Conservation (phyloP, 345 rosid species). For the Euphorbia peplus region DNA sequence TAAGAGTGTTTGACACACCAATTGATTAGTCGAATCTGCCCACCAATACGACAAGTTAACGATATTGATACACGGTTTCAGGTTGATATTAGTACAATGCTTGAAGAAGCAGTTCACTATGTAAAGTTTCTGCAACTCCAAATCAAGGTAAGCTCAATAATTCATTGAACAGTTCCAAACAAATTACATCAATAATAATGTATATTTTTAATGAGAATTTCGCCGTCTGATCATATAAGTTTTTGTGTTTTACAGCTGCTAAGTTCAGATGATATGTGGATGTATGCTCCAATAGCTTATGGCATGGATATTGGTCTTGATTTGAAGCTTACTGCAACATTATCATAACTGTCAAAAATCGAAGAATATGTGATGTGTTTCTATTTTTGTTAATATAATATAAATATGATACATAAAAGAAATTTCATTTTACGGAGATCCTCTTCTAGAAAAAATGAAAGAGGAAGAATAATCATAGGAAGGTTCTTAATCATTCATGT, state of each 20-base stretch:
- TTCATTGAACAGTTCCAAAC: not conserved
- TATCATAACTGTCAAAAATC: slow-evolving; percentile 17
- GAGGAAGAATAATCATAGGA: slow-evolving; percentile 2
- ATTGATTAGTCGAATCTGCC: too few relatives aligned
- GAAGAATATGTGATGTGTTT: not conserved
- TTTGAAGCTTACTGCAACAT: slow-evolving; percentile 31
- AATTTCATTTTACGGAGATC: not conserved
- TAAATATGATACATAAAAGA: not conserved
- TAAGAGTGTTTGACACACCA: too few relatives aligned
- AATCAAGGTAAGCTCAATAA: slow-evolving; percentile 51
- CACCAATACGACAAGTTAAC: not conserved
- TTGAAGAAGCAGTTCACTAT: slow-evolving; percentile 88
- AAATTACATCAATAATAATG: not conserved
- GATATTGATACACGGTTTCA: slow-evolving; percentile 21
- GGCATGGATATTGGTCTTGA: slow-evolving; percentile 75
- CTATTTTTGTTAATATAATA: slow-evolving; percentile 6
- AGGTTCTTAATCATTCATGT: slow-evolving; percentile 1
- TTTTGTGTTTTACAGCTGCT: slow-evolving; percentile 43
- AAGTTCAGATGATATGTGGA: slow-evolving; percentile 90
- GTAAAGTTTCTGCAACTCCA: slow-evolving; percentile 87
- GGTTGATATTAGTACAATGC: slow-evolving; percentile 96
- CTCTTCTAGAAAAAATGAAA: slow-evolving; percentile 3
- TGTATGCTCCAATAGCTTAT: slow-evolving; percentile 88
- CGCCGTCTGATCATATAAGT: not conserved
- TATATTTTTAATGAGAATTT: not conserved